These are phyloP conservation scores for Calcarisporium arbuscula DNA, from an alignment of 2,329 filamentous ascomycete genomes.

Conservation along the genomic window DNA sequence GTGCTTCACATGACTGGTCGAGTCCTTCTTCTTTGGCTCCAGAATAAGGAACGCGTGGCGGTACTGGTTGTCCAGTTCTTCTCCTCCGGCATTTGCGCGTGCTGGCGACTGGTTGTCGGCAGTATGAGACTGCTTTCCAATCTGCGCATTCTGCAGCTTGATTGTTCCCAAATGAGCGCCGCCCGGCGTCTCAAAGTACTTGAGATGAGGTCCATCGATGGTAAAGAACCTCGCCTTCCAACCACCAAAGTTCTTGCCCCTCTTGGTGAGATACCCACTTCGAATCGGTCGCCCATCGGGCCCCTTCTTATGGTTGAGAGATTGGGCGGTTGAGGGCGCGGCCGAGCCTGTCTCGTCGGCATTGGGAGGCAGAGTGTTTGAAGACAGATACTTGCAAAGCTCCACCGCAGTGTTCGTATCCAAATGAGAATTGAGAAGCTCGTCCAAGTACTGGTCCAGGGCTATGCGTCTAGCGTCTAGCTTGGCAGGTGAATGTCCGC, in stretches of 20 bases:
- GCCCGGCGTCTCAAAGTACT: slow-evolving; percentile 87
- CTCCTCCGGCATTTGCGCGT: slow-evolving; percentile 45
- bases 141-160: slow-evolving; percentile 84
- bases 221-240: slow-evolving; percentile 81
- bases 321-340: slow-evolving; percentile 17
- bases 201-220: slow-evolving; percentile 57
- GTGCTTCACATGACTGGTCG: slow-evolving; percentile 79
- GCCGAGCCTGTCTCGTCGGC: slow-evolving; percentile 45
- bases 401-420: slow-evolving; percentile 71
- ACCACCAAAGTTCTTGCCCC: slow-evolving; percentile 96
- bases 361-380: slow-evolving; percentile 55
- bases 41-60: slow-evolving; percentile 92
- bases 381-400: slow-evolving; percentile 82
- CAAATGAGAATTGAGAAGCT: slow-evolving; percentile 74
- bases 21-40: slow-evolving; percentile 95
- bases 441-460: slow-evolving; percentile 79
- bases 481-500: slow-evolving; percentile 86
- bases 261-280: slow-evolving; percentile 90
- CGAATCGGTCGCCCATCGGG: slow-evolving; percentile 64
- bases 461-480: slow-evolving; percentile 79
- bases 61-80: slow-evolving; percentile 88
- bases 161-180: slow-evolving; percentile 90
- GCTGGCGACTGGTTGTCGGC: slow-evolving; percentile 52
- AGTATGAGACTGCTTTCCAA: slow-evolving; percentile 73
- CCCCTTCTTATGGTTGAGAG: slow-evolving; percentile 35